Evolutionary conservation across 2,329 filamentous ascomycete species (phyloP).

Genomic region (Penicillium digitatum): DNA sequence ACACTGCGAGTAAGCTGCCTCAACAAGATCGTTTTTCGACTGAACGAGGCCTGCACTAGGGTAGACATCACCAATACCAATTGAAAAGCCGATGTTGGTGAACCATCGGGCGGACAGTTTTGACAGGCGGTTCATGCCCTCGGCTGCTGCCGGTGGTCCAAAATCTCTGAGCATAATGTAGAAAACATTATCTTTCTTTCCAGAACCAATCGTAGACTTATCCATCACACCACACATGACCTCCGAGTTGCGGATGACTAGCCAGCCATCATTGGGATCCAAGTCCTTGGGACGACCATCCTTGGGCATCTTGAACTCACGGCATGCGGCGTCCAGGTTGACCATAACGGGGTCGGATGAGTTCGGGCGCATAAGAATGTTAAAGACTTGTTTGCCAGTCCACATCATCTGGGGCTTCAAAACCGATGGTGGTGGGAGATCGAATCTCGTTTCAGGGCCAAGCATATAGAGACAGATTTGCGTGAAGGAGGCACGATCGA

Average conservation of each 20-base stretch:
- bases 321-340: constrained; percentile 90
- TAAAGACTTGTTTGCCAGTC: constrained; percentile 98
- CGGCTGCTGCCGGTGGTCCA: constrained; percentile 80
- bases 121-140: constrained; percentile 89
- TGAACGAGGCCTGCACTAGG: constrained; percentile 67
- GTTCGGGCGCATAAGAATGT: constrained; percentile 84
- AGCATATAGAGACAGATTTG: constrained; percentile 95
- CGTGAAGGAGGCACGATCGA: constrained; percentile 79
- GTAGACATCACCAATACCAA: constrained; percentile 92
- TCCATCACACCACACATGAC: constrained; percentile 98
- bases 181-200: constrained; percentile 97
- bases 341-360: constrained; percentile 75
- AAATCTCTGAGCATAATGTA: constrained; percentile 96
- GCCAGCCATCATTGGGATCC: constrained; percentile 81
- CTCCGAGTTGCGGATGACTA: constrained; percentile 93
- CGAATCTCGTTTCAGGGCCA: constrained; percentile 69
- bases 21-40: constrained; percentile 72
- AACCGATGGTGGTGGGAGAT: constrained; percentile 81
- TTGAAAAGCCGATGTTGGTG: constrained; percentile 89
- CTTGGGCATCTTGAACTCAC: constrained; percentile 57
- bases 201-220: constrained; percentile 92
- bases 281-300: constrained; percentile 52
- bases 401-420: constrained; percentile 81
- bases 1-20: constrained; percentile 72
- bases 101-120: constrained; percentile 86